Evolutionary conservation across 352 stramenopile species (phyloP).

Genomic region (Globisporangium spiculum): DNA sequence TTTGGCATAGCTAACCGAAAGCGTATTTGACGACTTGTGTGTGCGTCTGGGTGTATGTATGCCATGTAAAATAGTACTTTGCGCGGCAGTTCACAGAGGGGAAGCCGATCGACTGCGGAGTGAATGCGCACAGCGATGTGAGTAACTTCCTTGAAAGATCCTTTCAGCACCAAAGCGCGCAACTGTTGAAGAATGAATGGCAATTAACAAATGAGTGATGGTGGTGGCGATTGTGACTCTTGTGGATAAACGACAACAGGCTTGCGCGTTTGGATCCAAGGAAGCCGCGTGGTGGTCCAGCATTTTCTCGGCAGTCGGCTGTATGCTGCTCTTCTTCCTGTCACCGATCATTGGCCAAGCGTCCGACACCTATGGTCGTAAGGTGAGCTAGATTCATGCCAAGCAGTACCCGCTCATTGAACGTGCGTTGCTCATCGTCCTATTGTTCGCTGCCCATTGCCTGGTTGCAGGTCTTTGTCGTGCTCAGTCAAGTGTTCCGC

Average conservation of each 20-base stretch:
- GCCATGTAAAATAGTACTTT: constrained; percentile 57
- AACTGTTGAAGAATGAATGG: neutral
- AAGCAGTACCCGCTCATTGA: neutral
- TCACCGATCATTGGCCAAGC: constrained; percentile 69
- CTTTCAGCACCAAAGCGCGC: neutral
- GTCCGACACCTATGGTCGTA: constrained; percentile 73
- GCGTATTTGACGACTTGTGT: neutral
- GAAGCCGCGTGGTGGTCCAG: constrained; percentile 72
- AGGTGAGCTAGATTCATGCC: constrained; percentile 32
- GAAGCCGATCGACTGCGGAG: constrained; percentile 52
- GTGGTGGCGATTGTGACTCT: neutral
- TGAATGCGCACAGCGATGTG: constrained; percentile 37
- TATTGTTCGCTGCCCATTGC: neutral
- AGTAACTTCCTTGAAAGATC: constrained; percentile 4
- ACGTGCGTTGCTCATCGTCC: neutral
- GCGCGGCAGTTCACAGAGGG: constrained; percentile 47
- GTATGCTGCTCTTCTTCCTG: constrained; percentile 57
- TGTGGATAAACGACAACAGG: constrained; percentile 2
- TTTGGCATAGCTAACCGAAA: neutral
- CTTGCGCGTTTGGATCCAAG: constrained; percentile 62
- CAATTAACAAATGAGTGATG: constrained; percentile 1
- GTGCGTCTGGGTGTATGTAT: neutral
- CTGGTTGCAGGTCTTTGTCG: constrained; percentile 51
- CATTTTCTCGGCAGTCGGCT: constrained; percentile 64
- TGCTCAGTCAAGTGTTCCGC: constrained; percentile 61